Evolutionary conservation across 805 yeast genomes (phyloP).

Genomic region (Alloascoidea hylecoeti): DNA sequence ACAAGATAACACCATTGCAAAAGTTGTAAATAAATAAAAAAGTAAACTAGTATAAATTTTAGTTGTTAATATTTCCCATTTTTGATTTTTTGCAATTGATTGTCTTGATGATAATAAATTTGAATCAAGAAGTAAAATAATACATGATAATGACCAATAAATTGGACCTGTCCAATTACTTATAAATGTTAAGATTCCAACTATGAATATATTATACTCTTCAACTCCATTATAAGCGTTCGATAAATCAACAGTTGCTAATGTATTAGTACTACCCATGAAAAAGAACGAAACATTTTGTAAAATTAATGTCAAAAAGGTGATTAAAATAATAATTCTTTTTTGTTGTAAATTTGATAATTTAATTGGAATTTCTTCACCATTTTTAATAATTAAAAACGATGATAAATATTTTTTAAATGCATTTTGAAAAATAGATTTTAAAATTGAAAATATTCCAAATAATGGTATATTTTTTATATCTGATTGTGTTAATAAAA

Average conservation of each 20-base stretch:
- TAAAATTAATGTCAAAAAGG: slow-evolving; percentile 31
- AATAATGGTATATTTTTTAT: slow-evolving; percentile 42
- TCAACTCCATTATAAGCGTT: slow-evolving; percentile 86
- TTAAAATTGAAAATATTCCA: slow-evolving; percentile 18
- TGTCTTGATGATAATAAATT: slow-evolving; percentile 2
- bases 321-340: background rate
- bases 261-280: slow-evolving; percentile 81
- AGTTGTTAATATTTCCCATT: slow-evolving; percentile 9
- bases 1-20: slow-evolving; percentile 56
- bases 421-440: slow-evolving; percentile 7
- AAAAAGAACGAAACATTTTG: slow-evolving; percentile 77
- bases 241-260: slow-evolving; percentile 81
- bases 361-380: slow-evolving; percentile 6
- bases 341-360: slow-evolving; percentile 8
- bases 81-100: slow-evolving; percentile 4
- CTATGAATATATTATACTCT: slow-evolving; percentile 51
- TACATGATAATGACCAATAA: slow-evolving; percentile 52
- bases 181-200: slow-evolving; percentile 65
- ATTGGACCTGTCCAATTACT: slow-evolving; percentile 83
- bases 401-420: slow-evolving; percentile 5
- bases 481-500: slow-evolving; percentile 41
- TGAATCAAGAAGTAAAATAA: slow-evolving; percentile 22
- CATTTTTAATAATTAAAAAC: slow-evolving; percentile 6
- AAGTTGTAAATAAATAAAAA: slow-evolving; percentile 47
- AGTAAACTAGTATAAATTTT: slow-evolving; percentile 21